Evolutionary conservation across 805 yeast genomes (phyloP).

Genomic region (Myxozyma monticola): DNA sequence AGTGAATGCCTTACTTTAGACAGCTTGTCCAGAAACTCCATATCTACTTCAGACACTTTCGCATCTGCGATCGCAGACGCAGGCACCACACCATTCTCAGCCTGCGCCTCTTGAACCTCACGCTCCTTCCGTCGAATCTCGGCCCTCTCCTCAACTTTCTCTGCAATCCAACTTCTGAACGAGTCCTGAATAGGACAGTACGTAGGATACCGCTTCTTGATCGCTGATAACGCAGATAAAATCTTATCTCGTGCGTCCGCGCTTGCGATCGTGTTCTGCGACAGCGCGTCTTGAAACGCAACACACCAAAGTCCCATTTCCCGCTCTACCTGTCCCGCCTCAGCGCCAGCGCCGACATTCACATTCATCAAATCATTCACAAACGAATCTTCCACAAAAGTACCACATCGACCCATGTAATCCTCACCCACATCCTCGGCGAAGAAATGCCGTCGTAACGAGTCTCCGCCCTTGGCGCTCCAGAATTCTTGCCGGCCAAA

Average conservation of each 20-base stretch:
- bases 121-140: not conserved
- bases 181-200: slow-evolving; percentile 39
- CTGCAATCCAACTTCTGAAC: slow-evolving; percentile 66
- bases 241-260: slow-evolving; percentile 16
- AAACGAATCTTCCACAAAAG: slow-evolving; percentile 28
- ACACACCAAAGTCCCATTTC: slow-evolving; percentile 28
- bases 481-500: slow-evolving; percentile 28
- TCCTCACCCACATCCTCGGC: slow-evolving; percentile 9
- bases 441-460: slow-evolving; percentile 20
- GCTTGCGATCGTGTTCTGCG: slow-evolving; percentile 12
- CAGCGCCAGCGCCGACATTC: not conserved
- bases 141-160: slow-evolving; percentile 38
- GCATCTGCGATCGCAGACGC: slow-evolving; percentile 21
- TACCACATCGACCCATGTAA: slow-evolving; percentile 22
- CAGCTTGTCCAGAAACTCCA: slow-evolving; percentile 45
- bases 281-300: slow-evolving; percentile 26
- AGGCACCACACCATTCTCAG: slow-evolving; percentile 17
- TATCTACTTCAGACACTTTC: slow-evolving; percentile 38
- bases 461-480: slow-evolving; percentile 21
- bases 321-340: not conserved
- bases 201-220: slow-evolving; percentile 28
- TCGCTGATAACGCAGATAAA: slow-evolving; percentile 26
- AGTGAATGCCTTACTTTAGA: slow-evolving; percentile 57
- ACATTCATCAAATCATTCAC: slow-evolving; percentile 14
- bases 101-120: not conserved